Conservation (phyloP, 495 filamentous ascomycete genomes). For the Penicillium canescens region DNA sequence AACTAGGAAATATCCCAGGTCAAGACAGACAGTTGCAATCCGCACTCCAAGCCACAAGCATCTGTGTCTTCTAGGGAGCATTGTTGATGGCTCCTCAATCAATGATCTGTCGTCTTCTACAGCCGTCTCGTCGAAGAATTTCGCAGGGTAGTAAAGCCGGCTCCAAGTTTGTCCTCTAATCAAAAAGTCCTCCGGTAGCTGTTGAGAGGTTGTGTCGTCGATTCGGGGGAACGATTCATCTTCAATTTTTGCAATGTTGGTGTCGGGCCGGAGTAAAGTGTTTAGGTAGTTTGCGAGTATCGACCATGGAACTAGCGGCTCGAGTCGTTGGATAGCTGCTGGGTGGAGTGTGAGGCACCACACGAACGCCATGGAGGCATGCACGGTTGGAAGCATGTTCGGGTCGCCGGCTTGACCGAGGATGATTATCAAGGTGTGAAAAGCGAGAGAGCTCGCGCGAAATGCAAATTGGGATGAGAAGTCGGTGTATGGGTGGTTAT, state of each 20-base stretch:
- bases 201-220: conserved; percentile 53
- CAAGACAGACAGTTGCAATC: conserved; percentile 44
- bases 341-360: conserved; percentile 55
- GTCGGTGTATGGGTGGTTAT: conserved; percentile 1
- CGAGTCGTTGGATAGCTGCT: conserved; percentile 51
- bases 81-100: neutral
- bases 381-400: conserved; percentile 66
- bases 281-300: conserved; percentile 66
- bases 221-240: conserved; percentile 50
- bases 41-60: conserved; percentile 9
- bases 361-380: conserved; percentile 70
- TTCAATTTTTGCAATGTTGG: conserved; percentile 48
- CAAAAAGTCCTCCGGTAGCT: conserved; percentile 81
- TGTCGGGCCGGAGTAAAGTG: conserved; percentile 49
- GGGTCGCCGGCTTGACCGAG: conserved; percentile 60
- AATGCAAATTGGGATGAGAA: conserved; percentile 21
- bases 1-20: neutral
- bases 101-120: conserved; percentile 76
- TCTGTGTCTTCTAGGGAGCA: neutral
- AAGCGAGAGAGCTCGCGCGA: conserved; percentile 43
- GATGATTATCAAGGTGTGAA: conserved; percentile 51
- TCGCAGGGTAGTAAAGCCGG: conserved; percentile 63
- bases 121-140: conserved; percentile 68
- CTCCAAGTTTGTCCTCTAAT: conserved; percentile 77
- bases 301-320: conserved; percentile 66